Percentiles rank a stretch among this genome's conserved stretches.
These are phyloP conservation scores for Ophiostoma tasmaniense DNA, from an alignment of 2,329 filamentous ascomycete genomes.

Conservation along the genomic window DNA sequence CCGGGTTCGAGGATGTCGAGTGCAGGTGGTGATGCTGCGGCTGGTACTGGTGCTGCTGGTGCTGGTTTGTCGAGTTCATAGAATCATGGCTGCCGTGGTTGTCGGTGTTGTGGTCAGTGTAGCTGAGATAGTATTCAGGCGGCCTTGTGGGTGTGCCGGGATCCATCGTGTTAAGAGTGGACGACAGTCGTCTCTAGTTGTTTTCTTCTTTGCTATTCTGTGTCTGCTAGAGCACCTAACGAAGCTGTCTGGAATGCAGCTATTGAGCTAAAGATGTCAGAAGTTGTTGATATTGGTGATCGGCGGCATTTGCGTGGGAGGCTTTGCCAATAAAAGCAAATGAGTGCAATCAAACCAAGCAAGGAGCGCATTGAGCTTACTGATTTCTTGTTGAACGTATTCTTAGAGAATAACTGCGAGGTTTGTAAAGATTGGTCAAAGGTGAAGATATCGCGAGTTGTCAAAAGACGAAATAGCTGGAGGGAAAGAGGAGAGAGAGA, in stretches of 20 bases:
- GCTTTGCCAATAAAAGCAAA: not conserved
- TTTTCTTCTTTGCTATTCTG: not conserved
- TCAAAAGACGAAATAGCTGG: not conserved
- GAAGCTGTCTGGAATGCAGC: conserved; percentile 1
- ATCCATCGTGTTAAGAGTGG: conserved; percentile 34
- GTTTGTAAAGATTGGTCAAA: not conserved
- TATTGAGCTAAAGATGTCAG: not conserved
- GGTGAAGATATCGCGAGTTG: not conserved
- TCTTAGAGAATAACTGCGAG: too few species aligned
- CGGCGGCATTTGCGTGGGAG: not conserved
- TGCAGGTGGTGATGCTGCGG: not conserved
- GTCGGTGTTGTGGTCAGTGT: conserved; percentile 48
- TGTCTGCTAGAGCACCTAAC: not conserved
- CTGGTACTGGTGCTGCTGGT: conserved; percentile 19
- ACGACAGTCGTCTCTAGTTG: conserved; percentile 3
- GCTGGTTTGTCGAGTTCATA: conserved; percentile 35
- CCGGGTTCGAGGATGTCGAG: conserved; percentile 31
- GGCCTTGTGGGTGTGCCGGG: conserved; percentile 44
- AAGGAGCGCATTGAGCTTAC: not conserved
- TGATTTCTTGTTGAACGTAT: not conserved
- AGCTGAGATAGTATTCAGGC: conserved; percentile 46
- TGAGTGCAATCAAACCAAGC: not conserved
- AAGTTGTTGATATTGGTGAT: not conserved
- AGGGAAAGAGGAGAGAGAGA: not conserved
- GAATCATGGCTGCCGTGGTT: conserved; percentile 42